Conservation (phyloP, 2,329 filamentous ascomycete genomes). For the Drechslerella coelobrocha region DNA sequence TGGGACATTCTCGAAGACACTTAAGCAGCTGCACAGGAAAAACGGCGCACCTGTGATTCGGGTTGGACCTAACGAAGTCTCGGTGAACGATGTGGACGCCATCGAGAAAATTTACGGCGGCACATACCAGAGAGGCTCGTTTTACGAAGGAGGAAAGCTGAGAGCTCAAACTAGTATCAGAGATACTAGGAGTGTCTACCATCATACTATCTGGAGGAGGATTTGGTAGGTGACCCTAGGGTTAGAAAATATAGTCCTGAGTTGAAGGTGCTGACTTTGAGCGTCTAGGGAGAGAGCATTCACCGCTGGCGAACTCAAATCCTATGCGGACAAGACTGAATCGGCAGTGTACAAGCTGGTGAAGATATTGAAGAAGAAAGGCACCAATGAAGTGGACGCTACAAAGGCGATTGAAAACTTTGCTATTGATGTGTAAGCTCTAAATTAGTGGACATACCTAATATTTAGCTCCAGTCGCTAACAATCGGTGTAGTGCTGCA, state of each 20-base stretch:
- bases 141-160: constrained; percentile 38
- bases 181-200: constrained; percentile 36
- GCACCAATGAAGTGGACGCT: constrained; percentile 17
- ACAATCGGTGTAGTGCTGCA: constrained; percentile 6
- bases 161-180: constrained; percentile 18
- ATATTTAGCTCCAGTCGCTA: neutral
- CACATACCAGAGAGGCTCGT: constrained; percentile 31
- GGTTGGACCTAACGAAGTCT: constrained; percentile 34
- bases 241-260: neutral
- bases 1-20: constrained; percentile 34
- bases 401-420: constrained; percentile 35
- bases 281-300: constrained; percentile 29
- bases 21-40: constrained; percentile 31
- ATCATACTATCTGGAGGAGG: constrained; percentile 43
- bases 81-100: constrained; percentile 37
- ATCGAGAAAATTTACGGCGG: constrained; percentile 39
- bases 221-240: constrained; percentile 26
- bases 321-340: constrained; percentile 24
- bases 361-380: constrained; percentile 29
- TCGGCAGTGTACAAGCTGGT: constrained; percentile 18
- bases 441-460: neutral
- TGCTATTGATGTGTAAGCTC: constrained; percentile 34
- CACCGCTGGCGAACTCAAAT: constrained; percentile 25
- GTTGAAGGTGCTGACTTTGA: neutral
- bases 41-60: constrained; percentile 22